phyloP scores from a whole-genome alignment of 371 early-diverging fungal species.

The Mortierella polycephala region DNA sequence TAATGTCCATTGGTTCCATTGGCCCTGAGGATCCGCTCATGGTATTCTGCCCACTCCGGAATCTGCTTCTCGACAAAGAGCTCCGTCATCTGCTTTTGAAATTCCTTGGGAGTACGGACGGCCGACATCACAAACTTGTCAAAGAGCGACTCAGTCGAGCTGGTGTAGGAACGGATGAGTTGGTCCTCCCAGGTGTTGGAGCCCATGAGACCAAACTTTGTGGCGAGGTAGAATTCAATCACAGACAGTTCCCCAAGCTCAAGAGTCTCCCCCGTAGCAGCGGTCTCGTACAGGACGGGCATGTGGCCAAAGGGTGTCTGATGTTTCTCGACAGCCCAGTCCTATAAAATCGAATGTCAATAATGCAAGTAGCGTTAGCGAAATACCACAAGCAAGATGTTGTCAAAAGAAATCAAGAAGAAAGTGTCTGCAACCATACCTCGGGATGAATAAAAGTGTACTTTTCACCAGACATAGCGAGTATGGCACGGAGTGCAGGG shows the following conservation, averaged over 20 bases:
- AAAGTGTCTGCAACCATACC: slow-evolving; percentile 2
- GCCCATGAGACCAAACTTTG: slow-evolving; percentile 19
- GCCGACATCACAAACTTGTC: not conserved
- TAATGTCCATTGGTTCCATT: slow-evolving; percentile 28
- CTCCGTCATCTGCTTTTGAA: not conserved
- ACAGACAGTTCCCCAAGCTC: slow-evolving; percentile 16
- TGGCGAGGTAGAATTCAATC: slow-evolving; percentile 21
- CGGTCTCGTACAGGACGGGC: slow-evolving; percentile 21
- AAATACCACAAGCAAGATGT: not conserved
- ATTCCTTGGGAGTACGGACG: not conserved
- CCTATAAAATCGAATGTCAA: not conserved
- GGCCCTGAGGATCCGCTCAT: slow-evolving; percentile 17
- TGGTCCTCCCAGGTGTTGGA: slow-evolving; percentile 19
- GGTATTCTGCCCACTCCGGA: slow-evolving; percentile 10
- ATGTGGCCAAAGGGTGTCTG: slow-evolving; percentile 24
- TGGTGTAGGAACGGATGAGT: slow-evolving; percentile 1
- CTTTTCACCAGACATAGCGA: slow-evolving; percentile 25
- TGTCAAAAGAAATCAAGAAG: not conserved
- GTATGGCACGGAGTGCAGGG: slow-evolving; percentile 23
- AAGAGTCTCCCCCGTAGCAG: not conserved
- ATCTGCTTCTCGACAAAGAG: not conserved
- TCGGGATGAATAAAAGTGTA: slow-evolving; percentile 25
- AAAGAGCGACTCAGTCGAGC: slow-evolving; percentile 5
- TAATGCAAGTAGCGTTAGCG: not conserved
- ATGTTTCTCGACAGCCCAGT: slow-evolving; percentile 14